Evolutionary conservation across 2,329 filamentous ascomycete genomes (phyloP).

Genomic region (Pseudocercospora pini-densiflorae): DNA sequence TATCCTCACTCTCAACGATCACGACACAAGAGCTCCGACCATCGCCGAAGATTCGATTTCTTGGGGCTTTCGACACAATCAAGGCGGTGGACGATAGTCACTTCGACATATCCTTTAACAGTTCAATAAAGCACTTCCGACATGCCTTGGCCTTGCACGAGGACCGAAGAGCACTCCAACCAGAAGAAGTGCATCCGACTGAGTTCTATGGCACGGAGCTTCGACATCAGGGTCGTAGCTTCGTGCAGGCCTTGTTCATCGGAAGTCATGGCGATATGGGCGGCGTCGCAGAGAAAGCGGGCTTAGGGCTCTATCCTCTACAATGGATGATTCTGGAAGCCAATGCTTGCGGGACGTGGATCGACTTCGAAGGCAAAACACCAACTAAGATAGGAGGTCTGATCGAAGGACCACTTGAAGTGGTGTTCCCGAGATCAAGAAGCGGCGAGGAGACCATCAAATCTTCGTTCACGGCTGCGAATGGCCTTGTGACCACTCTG

Average conservation of each 20-base stretch:
- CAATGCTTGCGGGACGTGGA: constrained; percentile 14
- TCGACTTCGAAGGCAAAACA: constrained; percentile 17
- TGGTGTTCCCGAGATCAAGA: constrained; percentile 23
- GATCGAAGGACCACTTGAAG: constrained; percentile 15
- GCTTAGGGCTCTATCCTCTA: constrained; percentile 47
- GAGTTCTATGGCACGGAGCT: constrained; percentile 26
- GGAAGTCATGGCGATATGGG: constrained; percentile 46
- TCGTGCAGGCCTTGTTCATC: constrained; percentile 48
- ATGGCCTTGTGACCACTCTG: constrained; percentile 20
- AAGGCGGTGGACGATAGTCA: constrained; percentile 36
- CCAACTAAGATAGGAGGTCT: constrained; percentile 5
- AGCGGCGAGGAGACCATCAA: constrained; percentile 17
- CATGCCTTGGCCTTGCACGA: constrained; percentile 49
- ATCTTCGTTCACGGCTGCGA: constrained; percentile 12
- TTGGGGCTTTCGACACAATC: constrained; percentile 47
- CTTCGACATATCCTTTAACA: constrained; percentile 41
- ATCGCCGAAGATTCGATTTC: constrained; percentile 43
- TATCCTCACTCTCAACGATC: constrained; percentile 23
- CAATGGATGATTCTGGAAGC: constrained; percentile 50
- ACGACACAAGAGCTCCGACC: constrained; percentile 21
- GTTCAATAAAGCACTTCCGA: constrained; percentile 42
- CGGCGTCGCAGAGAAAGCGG: constrained; percentile 43
- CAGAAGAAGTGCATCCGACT: constrained; percentile 34
- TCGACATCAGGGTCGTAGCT: constrained; percentile 28
- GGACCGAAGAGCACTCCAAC: constrained; percentile 36